phyloP scores from a whole-genome alignment of 2,329 filamentous ascomycete genomes.

The Ploettnerulaceae sp. region DNA sequence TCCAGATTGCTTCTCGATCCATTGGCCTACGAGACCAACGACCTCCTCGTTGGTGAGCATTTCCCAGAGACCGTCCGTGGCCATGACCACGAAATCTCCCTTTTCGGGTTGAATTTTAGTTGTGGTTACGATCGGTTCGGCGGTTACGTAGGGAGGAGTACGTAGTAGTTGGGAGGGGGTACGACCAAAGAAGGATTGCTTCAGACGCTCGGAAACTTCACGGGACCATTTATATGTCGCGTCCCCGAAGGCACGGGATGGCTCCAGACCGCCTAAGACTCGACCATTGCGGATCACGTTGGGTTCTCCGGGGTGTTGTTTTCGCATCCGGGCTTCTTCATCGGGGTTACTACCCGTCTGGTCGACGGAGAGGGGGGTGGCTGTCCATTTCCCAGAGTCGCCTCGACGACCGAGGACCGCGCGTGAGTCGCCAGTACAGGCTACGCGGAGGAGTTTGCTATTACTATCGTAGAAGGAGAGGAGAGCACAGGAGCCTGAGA shows the following conservation, averaged over 20 bases:
- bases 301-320: conserved; percentile 83
- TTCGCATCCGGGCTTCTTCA: conserved; percentile 76
- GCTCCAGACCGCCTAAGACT: conserved; percentile 87
- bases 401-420: conserved; percentile 83
- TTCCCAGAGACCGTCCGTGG: conserved; percentile 96
- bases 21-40: conserved; percentile 91
- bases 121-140: conserved; percentile 89
- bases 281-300: conserved; percentile 84
- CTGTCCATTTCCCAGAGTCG: conserved; percentile 82
- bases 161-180: conserved; percentile 71
- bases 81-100: conserved; percentile 93
- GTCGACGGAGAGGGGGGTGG: conserved; percentile 83
- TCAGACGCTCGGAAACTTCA: conserved; percentile 78
- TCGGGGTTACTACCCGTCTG: conserved; percentile 87
- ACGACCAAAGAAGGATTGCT: conserved; percentile 81
- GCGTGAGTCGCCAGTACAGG: conserved; percentile 93
- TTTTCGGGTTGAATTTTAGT: conserved; percentile 85
- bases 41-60: conserved; percentile 99
- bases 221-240: conserved; percentile 94
- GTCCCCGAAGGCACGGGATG: conserved; percentile 91
- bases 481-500: conserved; percentile 95
- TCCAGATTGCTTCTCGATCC: conserved; percentile 73
- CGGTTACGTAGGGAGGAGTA: conserved; percentile 94
- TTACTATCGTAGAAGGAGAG: conserved; percentile 93
- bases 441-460: conserved; percentile 83